These are phyloP conservation scores for Torulaspora quercuum DNA, from an alignment of 805 yeast genomes.

Conservation along the genomic window DNA sequence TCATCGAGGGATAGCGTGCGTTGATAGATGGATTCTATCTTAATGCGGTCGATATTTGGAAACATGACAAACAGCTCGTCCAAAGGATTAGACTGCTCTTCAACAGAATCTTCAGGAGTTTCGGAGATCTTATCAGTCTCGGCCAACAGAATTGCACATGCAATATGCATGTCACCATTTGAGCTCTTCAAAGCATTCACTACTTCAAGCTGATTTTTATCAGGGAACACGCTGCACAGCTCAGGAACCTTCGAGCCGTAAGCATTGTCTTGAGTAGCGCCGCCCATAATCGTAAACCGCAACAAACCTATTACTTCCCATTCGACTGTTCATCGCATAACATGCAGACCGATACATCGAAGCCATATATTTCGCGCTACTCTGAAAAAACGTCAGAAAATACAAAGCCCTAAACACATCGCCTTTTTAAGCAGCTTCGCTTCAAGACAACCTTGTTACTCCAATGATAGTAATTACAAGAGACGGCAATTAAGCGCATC, in stretches of 20 bases:
- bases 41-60: conserved; percentile 39
- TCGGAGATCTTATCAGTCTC: conserved; percentile 11
- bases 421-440: background rate
- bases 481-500: no score
- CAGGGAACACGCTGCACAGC: conserved; percentile 25
- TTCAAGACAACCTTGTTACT: background rate
- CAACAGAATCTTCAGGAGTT: background rate
- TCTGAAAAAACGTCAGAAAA: no score
- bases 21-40: conserved; percentile 34
- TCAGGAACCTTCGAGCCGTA: conserved; percentile 6
- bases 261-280: background rate
- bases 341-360: no score
- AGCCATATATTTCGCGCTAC: no score
- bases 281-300: no score
- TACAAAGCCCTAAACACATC: background rate
- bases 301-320: background rate
- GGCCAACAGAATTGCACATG: conserved; percentile 28
- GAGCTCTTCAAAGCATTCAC: conserved; percentile 21
- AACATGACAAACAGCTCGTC: conserved; percentile 42
- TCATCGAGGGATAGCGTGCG: conserved; percentile 34
- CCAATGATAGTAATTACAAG: no score
- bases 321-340: no score
- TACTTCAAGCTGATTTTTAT: conserved; percentile 11
- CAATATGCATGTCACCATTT: conserved; percentile 22
- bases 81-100: conserved; percentile 7